Base-by-base conservation (phyloP, 352 stramenopile species). In the Phytophthora cactorum region DNA sequence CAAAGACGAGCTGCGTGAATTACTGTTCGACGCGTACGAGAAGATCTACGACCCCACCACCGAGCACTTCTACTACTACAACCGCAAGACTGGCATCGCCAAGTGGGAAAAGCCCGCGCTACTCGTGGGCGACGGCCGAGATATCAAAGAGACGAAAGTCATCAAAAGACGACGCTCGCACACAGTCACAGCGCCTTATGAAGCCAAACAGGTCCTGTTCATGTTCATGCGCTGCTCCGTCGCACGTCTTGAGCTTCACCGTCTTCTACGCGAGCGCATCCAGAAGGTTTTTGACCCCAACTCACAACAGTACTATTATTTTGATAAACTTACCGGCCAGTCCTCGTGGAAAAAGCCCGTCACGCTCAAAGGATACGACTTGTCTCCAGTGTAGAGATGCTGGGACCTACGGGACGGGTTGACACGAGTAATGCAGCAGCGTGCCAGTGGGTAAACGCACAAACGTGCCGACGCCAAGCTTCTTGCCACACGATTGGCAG, bases 301-400 rank as follows among this genome's bases (percentile, higher is more conserved):
- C 27, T 82, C 70, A 51, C 76, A 80, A 55, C 80, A 86, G 43
- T 93, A 82, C 52, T 94, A 92, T 73, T 94, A 94, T 75, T 95
- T 91, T 69, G 85, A 95, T 78, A 84, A 81, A 64, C 71, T 79
- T 57, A 93, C 75, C 32, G 78, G 78, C 14, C 77, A 89, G 72
- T 95, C 84, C n/a, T 82, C 78, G 29, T 95, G 83, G 84, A 90
- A 81, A 50, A 92, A 90, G 54, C 84, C 86, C 2, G 54, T 86
- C 36, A 71, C 79, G 34, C 70, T 93, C 15, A 75, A 77, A 51
- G 65, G 75, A 45, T 73, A 79, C 51, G 78, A 93, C 41, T 52
- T 90, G 44, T 39, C 63, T 17, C 66, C 57, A 4, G 44, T 46
- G 47, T 70, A 73, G 62, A 22, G 15, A 7, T 22, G 25, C 28